These are phyloP conservation scores for Malassezia psittaci DNA, from an alignment of 1,284 basidiomycete genomes.

Conservation along the genomic window DNA sequence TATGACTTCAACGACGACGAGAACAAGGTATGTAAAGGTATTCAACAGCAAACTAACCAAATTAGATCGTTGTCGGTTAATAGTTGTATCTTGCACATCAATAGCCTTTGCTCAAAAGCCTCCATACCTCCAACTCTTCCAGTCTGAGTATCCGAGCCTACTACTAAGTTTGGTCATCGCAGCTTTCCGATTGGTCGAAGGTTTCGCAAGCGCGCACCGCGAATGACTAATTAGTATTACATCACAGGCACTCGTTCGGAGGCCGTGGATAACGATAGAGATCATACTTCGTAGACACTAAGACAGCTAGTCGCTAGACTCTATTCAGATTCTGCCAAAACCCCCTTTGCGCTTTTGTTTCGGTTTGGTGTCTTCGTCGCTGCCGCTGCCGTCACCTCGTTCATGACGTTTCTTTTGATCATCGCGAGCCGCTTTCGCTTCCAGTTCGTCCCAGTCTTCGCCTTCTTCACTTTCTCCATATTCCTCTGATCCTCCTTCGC, in stretches of 20 bases:
- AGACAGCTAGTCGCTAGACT: too few species aligned
- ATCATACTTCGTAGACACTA: too few species aligned
- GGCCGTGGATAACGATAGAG: too few species aligned
- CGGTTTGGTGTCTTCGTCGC: conserved; percentile 19
- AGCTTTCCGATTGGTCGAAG: background rate
- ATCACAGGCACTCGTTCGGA: too few species aligned
- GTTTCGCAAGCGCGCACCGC: too few species aligned
- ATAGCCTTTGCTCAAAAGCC: background rate
- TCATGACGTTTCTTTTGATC: conserved; percentile 37
- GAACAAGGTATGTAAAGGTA: conserved; percentile 54
- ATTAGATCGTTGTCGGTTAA: conserved; percentile 17
- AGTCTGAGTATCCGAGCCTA: too few species aligned
- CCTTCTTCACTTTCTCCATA: conserved; percentile 58
- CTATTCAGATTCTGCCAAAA: background rate
- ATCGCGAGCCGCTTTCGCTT: conserved; percentile 56
- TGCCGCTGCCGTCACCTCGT: conserved; percentile 24
- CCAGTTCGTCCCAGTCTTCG: conserved; percentile 90
- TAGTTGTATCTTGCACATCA: conserved; percentile 1
- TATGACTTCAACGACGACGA: conserved; percentile 49
- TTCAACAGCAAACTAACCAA: background rate
- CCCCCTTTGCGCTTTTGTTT: conserved; percentile 10
- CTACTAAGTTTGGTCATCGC: background rate
- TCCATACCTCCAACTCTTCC: background rate
- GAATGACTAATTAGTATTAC: too few species aligned
- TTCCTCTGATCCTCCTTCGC: conserved; percentile 55